Percentiles rank a stretch among this genome's conserved stretches.
These are phyloP conservation scores for Candida vaughaniae DNA, from an alignment of 805 yeast genomes.

Conservation along the genomic window DNA sequence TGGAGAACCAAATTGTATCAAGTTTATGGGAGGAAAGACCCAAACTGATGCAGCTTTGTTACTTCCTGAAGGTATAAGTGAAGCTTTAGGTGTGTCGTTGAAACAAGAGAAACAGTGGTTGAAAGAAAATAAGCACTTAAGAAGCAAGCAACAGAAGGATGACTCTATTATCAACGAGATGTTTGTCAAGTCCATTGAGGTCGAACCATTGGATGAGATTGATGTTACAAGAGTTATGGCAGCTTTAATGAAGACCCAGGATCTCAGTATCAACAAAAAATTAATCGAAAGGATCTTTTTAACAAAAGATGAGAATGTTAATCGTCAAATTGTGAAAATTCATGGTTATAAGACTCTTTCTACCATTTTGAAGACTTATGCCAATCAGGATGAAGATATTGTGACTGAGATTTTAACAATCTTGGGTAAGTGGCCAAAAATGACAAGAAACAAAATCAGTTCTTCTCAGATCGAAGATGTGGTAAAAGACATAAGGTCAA, in stretches of 20 bases:
- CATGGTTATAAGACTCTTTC: slow-evolving; percentile 87
- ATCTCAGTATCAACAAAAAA: slow-evolving; percentile 58
- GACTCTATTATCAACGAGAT: slow-evolving; percentile 62
- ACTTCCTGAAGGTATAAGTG: slow-evolving; percentile 79
- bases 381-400: slow-evolving; percentile 31
- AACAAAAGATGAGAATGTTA: slow-evolving; percentile 50
- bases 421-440: slow-evolving; percentile 50
- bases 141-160: slow-evolving; percentile 50
- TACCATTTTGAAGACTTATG: slow-evolving; percentile 47
- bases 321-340: slow-evolving; percentile 62
- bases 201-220: slow-evolving; percentile 45
- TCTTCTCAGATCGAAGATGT: slow-evolving; percentile 70
- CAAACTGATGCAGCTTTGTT: slow-evolving; percentile 89
- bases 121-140: slow-evolving; percentile 52
- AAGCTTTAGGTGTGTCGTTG: slow-evolving; percentile 76
- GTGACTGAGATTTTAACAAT: slow-evolving; percentile 53
- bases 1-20: slow-evolving; percentile 88
- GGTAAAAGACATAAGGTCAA: slow-evolving; percentile 42
- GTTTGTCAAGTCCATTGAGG: slow-evolving; percentile 59
- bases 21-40: slow-evolving; percentile 94
- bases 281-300: slow-evolving; percentile 65
- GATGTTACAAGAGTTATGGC: slow-evolving; percentile 81
- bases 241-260: slow-evolving; percentile 75
- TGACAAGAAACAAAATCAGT: slow-evolving; percentile 75
- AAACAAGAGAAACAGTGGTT: slow-evolving; percentile 72